These are phyloP conservation scores for Aethionema arabicum DNA, from an alignment of 345 rosid species.

Conservation along the genomic window DNA sequence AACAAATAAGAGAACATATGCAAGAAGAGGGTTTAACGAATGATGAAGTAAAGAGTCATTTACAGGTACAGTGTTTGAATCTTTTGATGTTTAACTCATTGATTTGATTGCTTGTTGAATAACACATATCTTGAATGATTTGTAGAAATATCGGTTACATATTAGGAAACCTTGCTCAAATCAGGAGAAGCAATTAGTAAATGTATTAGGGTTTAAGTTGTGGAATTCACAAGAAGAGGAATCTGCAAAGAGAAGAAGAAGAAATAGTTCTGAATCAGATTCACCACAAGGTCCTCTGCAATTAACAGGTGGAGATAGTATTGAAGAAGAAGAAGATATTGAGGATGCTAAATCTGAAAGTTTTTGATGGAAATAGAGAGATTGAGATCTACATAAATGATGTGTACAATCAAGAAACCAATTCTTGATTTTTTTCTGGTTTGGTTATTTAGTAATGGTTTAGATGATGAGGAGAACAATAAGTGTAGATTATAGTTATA, in stretches of 20 bases:
- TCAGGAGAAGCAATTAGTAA: constrained; percentile 48
- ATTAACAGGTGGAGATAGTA: constrained; percentile 61
- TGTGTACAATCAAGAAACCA: constrained; percentile 46
- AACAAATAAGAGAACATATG: constrained; percentile 96
- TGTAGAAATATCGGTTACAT: constrained; percentile 86
- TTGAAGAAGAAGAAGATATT: constrained; percentile 66
- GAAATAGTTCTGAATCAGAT: constrained; percentile 47
- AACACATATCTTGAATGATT: constrained; percentile 12
- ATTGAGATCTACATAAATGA: constrained; percentile 44
- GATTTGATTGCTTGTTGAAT: constrained; percentile 10
- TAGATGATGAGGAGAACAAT: constrained; percentile 13
- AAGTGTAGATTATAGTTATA: constrained; percentile 28
- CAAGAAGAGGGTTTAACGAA: constrained; percentile 91
- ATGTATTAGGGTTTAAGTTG: constrained; percentile 55
- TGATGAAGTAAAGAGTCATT: constrained; percentile 98
- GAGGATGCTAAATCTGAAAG: constrained; percentile 76
- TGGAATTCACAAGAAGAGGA: constrained; percentile 58
- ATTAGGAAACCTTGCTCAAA: constrained; percentile 47
- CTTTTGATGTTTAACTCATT: constrained; percentile 3
- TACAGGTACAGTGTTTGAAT: constrained; percentile 53
- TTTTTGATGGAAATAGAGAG: constrained; percentile 55
- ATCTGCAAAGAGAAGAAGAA: constrained; percentile 44
- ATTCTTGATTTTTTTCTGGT: constrained; percentile 25
- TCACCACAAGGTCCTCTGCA: constrained; percentile 91
- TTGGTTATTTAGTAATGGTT: constrained; percentile 24